phyloP scores from a whole-genome alignment of 2,329 filamentous ascomycete species.

The Colletotrichum sp. region DNA sequence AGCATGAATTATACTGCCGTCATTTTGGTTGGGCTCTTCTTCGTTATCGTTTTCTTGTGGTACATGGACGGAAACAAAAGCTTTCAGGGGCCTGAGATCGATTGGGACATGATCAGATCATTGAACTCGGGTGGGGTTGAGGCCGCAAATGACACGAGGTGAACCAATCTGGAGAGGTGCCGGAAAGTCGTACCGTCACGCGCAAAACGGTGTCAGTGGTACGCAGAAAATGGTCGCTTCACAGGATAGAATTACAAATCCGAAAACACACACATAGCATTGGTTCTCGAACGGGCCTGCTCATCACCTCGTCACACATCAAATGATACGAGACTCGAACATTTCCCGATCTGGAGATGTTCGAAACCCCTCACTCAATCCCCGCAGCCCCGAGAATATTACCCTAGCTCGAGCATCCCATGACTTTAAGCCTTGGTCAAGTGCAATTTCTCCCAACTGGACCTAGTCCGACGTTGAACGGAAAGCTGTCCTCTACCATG shows the following conservation, averaged over 20 bases:
- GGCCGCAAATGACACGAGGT: background rate
- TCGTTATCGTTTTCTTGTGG: background rate
- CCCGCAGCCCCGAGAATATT: background rate
- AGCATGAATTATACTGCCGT: background rate
- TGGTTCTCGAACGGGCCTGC: background rate
- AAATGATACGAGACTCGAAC: background rate
- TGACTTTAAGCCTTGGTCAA: background rate
- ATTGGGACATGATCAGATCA: background rate
- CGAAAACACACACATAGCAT: background rate
- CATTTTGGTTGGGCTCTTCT: background rate
- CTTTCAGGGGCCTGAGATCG: background rate
- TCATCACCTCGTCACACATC: background rate
- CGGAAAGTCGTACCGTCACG: background rate
- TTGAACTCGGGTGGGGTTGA: background rate
- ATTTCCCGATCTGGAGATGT: background rate
- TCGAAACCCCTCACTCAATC: background rate
- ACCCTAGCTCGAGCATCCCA: background rate
- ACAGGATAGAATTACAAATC: background rate
- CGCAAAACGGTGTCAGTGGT: background rate
- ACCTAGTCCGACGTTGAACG: background rate
- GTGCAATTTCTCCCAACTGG: background rate
- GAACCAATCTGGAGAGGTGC: background rate
- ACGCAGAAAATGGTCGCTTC: background rate
- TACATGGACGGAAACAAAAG: background rate
- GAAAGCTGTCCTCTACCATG: background rate